These are phyloP conservation scores for Xylaria cubensis DNA, from an alignment of 495 filamentous ascomycete genomes.

Conservation along the genomic window DNA sequence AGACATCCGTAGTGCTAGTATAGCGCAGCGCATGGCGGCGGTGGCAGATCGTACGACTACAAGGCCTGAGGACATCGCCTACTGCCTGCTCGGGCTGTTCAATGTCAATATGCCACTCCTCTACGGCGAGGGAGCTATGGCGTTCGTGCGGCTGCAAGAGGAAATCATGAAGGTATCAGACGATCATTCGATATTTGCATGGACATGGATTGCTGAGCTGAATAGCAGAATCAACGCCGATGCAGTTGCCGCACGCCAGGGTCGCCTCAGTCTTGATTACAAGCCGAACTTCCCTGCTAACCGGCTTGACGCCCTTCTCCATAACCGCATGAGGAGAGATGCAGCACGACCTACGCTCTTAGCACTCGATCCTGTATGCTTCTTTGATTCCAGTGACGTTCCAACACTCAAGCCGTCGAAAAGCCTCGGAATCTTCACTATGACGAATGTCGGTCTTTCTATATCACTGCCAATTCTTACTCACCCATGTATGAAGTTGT, in stretches of 20 bases:
- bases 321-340: constrained; percentile 2
- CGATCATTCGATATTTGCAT: constrained; percentile 29
- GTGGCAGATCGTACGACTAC: constrained; percentile 33
- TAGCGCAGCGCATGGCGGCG: constrained; percentile 37
- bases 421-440: constrained; percentile 20
- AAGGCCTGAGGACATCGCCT: constrained; percentile 33
- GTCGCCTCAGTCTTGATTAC: not conserved
- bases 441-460: constrained; percentile 29
- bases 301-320: constrained; percentile 13
- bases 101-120: constrained; percentile 35
- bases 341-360: constrained; percentile 25
- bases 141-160: constrained; percentile 31
- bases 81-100: constrained; percentile 38
- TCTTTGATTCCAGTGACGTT: constrained; percentile 24
- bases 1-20: constrained; percentile 27
- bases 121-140: constrained; percentile 36
- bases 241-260: not conserved
- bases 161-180: constrained; percentile 32
- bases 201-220: constrained; percentile 29
- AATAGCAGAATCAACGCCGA: not conserved
- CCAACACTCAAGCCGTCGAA: constrained; percentile 14
- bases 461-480: constrained; percentile 25
- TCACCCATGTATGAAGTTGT: constrained; percentile 12
- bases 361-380: constrained; percentile 23
- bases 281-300: constrained; percentile 22